Evolutionary conservation across 306 rosid genomes (phyloP), one percentile per base, ranked within the genome.

Genomic region (Vigna angularis): DNA sequence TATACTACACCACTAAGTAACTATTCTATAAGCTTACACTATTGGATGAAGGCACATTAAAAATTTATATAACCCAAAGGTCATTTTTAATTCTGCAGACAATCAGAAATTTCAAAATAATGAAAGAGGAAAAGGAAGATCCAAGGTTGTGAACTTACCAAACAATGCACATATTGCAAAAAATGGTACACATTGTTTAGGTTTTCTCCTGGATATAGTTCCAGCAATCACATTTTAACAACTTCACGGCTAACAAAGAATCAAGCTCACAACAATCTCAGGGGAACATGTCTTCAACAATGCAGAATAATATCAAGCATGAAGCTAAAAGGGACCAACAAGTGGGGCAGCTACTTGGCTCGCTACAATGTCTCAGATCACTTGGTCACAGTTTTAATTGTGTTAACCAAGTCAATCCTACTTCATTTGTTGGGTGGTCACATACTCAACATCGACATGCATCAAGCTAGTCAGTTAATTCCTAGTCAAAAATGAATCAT

Each of bases 21-120:
- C 9, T 61, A 61, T 14, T 59, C 66, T 59, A 61, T 14, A 61
- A 28, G 44, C 67, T 61, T 61, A 61, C 42, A 61, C 42, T 6
- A 28, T 30, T 26, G 12, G 38, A 8, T 24, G 18, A 28, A 59
- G 66, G 42, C 18, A 59, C 40, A 57, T 26, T 13, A 28, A 32
- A 3, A 32, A 28, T 61, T 61, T 30, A 42, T 30, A 58, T 15
- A 61, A 28, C 15, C 15, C n/a, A 15, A 48, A 48, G 7, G 51
- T 48, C n/a, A 48, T 48, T 3, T 13, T 48, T 13, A 14, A 48
- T 13, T 48, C n/a, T 48, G 6, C 7, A 48, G 51, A 47, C 1
- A 13, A 4, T 3, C 5, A 1, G 16, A 47, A 47, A 12, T 12
- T 47, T 4, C 5, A 47, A 48, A 14, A 11, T 13, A 48, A 14